Percentiles rank a stretch among this genome's conserved stretches.
Evolutionary conservation across 192 early-diverging fungal species (phyloP).

Genomic region (Coemansia sp.): DNA sequence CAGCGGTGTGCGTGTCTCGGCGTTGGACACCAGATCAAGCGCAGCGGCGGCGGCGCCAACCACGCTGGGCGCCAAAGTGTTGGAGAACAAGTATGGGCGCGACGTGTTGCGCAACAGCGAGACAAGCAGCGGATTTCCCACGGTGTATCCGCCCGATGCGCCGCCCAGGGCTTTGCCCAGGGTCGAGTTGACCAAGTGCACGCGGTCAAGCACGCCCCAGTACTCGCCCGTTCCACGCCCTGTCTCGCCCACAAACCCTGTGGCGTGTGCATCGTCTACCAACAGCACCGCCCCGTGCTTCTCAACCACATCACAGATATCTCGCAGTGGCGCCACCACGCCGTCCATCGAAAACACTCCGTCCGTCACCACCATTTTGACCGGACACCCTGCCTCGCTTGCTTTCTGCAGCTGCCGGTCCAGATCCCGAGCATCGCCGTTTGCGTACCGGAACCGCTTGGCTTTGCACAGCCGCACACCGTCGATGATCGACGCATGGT

Average conservation of each 20-base stretch:
- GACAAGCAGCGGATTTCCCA: slow-evolving; percentile 46
- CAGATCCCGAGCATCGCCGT: slow-evolving; percentile 70
- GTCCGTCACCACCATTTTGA: slow-evolving; percentile 72
- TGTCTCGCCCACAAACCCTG: slow-evolving; percentile 65
- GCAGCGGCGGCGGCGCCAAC: slow-evolving; percentile 57
- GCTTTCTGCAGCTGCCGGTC: slow-evolving; percentile 59
- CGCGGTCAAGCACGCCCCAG: slow-evolving; percentile 57
- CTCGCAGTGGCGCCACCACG: slow-evolving; percentile 63
- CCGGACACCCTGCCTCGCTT: slow-evolving; percentile 47
- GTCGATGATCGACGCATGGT: slow-evolving; percentile 69
- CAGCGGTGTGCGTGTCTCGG: slow-evolving; percentile 42
- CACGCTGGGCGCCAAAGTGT: slow-evolving; percentile 58
- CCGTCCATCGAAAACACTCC: slow-evolving; percentile 71
- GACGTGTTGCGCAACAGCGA: slow-evolving; percentile 56
- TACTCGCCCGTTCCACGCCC: slow-evolving; percentile 71
- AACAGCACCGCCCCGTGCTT: slow-evolving; percentile 70
- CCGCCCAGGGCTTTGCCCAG: slow-evolving; percentile 62
- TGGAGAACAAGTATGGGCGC: slow-evolving; percentile 62
- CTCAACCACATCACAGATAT: slow-evolving; percentile 67
- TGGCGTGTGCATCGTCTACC: slow-evolving; percentile 72
- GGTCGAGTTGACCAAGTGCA: slow-evolving; percentile 63
- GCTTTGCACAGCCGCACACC: slow-evolving; percentile 70
- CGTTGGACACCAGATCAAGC: slow-evolving; percentile 56
- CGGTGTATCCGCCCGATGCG: slow-evolving; percentile 57
- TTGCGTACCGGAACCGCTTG: slow-evolving; percentile 65